phyloP scores from a whole-genome alignment of 805 yeast genomes.

The Wickerhamomyces chambardii region DNA sequence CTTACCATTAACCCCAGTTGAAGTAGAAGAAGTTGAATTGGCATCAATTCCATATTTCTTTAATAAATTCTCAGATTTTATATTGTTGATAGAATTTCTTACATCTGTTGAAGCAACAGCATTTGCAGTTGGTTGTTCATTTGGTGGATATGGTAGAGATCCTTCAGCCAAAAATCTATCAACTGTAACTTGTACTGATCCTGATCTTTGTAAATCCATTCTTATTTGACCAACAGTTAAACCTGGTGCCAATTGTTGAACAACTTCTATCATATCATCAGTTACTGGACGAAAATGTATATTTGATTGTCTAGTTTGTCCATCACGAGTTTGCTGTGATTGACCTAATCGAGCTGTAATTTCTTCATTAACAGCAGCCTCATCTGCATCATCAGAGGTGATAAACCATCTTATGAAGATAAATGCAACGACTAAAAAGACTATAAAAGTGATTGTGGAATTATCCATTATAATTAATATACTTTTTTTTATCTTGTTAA shows the following conservation, averaged over 20 bases:
- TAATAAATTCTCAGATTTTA: slow-evolving; percentile 21
- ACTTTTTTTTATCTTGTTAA: too few species aligned
- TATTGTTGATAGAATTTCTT: slow-evolving; percentile 13
- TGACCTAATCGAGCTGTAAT: slow-evolving; percentile 1
- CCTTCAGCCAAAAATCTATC: slow-evolving; percentile 60
- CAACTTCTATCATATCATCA: slow-evolving; percentile 75
- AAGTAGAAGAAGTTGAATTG: slow-evolving; percentile 2
- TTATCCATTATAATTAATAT: slow-evolving; percentile 45
- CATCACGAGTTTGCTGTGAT: slow-evolving; percentile 2
- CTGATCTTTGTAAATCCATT: slow-evolving; percentile 64
- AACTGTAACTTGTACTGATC: slow-evolving; percentile 75
- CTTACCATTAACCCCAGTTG: slow-evolving; percentile 7
- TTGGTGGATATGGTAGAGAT: slow-evolving; percentile 49
- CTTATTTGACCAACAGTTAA: slow-evolving; percentile 63
- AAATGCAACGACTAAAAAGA: slow-evolving; percentile 41
- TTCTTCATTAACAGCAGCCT: slow-evolving; percentile 1
- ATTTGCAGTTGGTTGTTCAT: slow-evolving; percentile 11
- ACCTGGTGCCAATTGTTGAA: slow-evolving; percentile 73
- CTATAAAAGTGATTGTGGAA: slow-evolving; percentile 43
- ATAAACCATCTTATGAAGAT: slow-evolving; percentile 60
- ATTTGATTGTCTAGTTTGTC: too few species aligned
- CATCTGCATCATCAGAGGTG: slow-evolving; percentile 35
- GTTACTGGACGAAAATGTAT: slow-evolving; percentile 55
- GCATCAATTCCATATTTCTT: slow-evolving; percentile 34
- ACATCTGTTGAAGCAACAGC: slow-evolving; percentile 7